phyloP scores from a whole-genome alignment of 78 protist species.

The Dictyostelium firmibasis region DNA sequence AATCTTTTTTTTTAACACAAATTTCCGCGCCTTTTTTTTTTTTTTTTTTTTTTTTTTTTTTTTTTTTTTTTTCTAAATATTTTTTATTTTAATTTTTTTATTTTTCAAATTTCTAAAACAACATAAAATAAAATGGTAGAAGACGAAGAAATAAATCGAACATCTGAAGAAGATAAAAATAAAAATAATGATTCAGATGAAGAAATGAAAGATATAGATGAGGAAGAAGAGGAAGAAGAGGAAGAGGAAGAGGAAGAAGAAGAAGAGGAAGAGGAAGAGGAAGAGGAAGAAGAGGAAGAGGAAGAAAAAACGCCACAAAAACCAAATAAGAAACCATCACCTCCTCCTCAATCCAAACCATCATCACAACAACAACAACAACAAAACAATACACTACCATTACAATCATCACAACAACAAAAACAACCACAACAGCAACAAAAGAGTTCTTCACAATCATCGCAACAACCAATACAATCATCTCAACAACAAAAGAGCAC shows the following conservation, averaged over 20 bases:
- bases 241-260: not conserved
- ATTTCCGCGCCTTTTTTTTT: not conserved
- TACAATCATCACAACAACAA: not conserved
- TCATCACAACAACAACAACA: not conserved
- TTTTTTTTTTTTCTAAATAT: not conserved
- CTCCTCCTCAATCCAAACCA: not conserved
- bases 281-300: not conserved
- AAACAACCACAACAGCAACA: not conserved
- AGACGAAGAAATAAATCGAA: not conserved
- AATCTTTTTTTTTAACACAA: not conserved
- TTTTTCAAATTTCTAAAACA: not conserved
- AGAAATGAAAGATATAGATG: slow-evolving; percentile 4
- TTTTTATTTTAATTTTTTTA: not conserved
- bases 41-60: not conserved
- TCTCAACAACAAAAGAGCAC: not conserved
- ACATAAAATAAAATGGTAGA: not conserved
- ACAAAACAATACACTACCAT: not conserved
- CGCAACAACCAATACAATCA: not conserved
- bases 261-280: not conserved
- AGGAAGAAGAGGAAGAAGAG: not conserved
- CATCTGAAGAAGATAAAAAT: not conserved
- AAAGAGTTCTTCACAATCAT: not conserved
- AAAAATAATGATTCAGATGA: not conserved
- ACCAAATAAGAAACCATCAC: not conserved
- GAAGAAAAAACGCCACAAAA: not conserved